Evolutionary conservation across 2,329 filamentous ascomycete genomes (phyloP).

Genomic region (Alternaria longipes): DNA sequence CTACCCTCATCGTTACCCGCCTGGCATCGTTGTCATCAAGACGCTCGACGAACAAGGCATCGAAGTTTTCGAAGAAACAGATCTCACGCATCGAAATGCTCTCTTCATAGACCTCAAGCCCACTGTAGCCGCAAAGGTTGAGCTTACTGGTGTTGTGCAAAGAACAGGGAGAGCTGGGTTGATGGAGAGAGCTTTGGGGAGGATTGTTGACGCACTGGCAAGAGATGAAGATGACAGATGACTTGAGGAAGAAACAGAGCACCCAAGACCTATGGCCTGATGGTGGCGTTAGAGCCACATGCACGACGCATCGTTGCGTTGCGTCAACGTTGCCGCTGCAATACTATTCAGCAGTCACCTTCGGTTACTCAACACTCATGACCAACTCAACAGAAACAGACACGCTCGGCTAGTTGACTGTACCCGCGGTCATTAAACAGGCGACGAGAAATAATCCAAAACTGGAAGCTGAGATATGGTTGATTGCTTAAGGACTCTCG

Average conservation of each 20-base stretch:
- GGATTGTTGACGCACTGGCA: neutral
- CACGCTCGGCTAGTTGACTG: too few species aligned
- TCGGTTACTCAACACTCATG: neutral
- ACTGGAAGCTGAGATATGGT: neutral
- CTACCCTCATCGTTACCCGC: neutral
- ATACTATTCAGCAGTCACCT: neutral
- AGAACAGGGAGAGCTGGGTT: neutral
- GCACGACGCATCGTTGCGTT: neutral
- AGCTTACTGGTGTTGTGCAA: neutral
- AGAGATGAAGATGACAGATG: neutral
- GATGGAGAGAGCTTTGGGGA: neutral
- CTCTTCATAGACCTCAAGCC: neutral
- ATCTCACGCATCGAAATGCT: neutral
- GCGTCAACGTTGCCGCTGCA: neutral
- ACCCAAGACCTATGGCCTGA: neutral
- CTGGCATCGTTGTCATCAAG: slow-evolving; percentile 5
- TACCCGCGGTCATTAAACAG: too few species aligned
- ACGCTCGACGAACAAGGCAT: slow-evolving; percentile 3
- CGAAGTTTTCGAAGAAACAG: neutral
- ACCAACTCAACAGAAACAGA: neutral
- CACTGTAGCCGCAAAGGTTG: too few species aligned
- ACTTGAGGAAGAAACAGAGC: neutral
- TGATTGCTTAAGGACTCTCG: neutral
- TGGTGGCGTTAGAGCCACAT: neutral
- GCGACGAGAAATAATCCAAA: neutral